A percentile compares a stretch with the other conserved stretches of the same genome.
Conservation (phyloP, 345 rosid species). For the Barbarea vulgaris region DNA sequence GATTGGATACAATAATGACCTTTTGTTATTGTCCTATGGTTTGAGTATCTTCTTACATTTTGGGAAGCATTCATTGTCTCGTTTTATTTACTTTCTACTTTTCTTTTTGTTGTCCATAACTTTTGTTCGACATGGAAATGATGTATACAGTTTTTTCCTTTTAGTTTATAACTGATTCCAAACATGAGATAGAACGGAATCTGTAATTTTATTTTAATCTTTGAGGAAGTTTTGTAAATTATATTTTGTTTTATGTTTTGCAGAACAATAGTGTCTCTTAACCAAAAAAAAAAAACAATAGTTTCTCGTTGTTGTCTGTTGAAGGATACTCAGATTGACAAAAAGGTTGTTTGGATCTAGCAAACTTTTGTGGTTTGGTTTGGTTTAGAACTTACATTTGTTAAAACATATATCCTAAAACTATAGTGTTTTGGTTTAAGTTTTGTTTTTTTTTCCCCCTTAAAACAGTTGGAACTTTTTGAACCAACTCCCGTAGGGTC, state of each 20-base stretch:
- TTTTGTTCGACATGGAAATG: constrained; percentile 7
- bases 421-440: too few relatives aligned
- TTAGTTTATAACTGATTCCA: constrained; percentile 12
- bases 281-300: too few relatives aligned
- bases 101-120: constrained; percentile 17
- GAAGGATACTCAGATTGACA: too few relatives aligned
- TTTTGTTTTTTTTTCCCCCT: too few relatives aligned
- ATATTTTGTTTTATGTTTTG: neutral
- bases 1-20: neutral
- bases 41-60: neutral
- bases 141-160: neutral
- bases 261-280: too few relatives aligned
- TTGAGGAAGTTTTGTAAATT: neutral
- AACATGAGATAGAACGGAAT: neutral
- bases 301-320: too few relatives aligned
- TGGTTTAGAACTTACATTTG: too few relatives aligned
- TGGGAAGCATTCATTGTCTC: constrained; percentile 15
- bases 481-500: too few relatives aligned
- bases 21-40: neutral
- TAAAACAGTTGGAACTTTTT: too few relatives aligned
- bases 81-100: constrained; percentile 1
- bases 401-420: too few relatives aligned
- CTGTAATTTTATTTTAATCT: neutral
- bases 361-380: too few relatives aligned
- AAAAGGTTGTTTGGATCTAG: too few relatives aligned